These are phyloP conservation scores for Przewalskia tangutica DNA, from an alignment of 257 asterid genomes.

Conservation along the genomic window DNA sequence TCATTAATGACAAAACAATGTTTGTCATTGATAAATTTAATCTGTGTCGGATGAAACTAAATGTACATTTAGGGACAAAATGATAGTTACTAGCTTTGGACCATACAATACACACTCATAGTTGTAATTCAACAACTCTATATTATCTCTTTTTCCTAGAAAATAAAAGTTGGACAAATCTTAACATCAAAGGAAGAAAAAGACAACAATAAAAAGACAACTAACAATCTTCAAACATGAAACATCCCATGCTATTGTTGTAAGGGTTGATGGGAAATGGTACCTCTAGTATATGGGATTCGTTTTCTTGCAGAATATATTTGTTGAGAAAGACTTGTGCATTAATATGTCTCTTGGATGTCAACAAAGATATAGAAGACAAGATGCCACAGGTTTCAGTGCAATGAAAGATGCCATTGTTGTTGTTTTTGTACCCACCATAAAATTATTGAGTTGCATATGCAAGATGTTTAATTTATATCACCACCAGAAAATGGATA, in stretches of 20 bases:
- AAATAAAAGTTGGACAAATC: neutral
- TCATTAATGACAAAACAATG: no score
- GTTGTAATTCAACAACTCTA: no score
- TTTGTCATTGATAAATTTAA: neutral
- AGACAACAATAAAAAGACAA: neutral
- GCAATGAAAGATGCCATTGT: neutral
- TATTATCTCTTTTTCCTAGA: neutral
- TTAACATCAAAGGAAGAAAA: neutral
- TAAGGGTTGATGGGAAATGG: no score
- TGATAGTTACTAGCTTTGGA: neutral
- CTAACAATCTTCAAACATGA: neutral
- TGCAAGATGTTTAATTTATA: no score
- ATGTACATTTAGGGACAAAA: neutral
- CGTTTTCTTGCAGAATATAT: neutral
- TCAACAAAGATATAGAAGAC: neutral
- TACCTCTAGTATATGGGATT: neutral
- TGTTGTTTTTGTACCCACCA: no score
- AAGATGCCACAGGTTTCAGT: neutral
- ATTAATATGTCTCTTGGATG: neutral
- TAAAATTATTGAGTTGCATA: neutral
- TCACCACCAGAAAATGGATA: no score
- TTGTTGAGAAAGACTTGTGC: neutral
- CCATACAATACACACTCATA: neutral
- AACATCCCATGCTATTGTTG: conserved; percentile 1
- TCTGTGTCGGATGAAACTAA: neutral